Evolutionary conservation across 306 rosid genomes (phyloP).

Genomic region (Cucumis hystrix): DNA sequence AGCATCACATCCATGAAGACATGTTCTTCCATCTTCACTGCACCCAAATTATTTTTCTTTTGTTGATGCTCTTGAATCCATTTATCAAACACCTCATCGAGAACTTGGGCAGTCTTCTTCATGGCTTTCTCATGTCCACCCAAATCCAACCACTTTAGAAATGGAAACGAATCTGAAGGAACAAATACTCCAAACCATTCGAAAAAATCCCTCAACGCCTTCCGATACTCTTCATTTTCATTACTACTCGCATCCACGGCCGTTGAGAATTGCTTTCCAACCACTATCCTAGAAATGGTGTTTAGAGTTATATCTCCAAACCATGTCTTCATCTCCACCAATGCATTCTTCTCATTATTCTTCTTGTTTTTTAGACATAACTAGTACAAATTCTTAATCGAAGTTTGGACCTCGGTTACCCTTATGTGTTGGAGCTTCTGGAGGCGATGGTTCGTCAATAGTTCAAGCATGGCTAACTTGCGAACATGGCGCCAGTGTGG

Average conservation of each 20-base stretch:
- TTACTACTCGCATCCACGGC: neutral
- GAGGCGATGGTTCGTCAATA: constrained; percentile 3
- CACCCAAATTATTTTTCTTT: neutral
- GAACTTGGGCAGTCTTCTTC: neutral
- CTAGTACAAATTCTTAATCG: no score
- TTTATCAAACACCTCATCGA: neutral
- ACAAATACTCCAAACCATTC: constrained; percentile 36
- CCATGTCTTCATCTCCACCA: constrained; percentile 13
- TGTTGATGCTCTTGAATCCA: neutral
- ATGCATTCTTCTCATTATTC: neutral
- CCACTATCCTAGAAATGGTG: constrained; percentile 22
- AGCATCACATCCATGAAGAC: neutral
- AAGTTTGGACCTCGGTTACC: neutral
- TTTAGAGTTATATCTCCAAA: constrained; percentile 33
- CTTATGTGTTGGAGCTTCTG: neutral
- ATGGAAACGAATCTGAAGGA: constrained; percentile 45
- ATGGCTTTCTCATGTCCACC: constrained; percentile 41
- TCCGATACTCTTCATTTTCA: constrained; percentile 26
- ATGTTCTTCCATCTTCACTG: neutral
- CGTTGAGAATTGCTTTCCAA: constrained; percentile 1
- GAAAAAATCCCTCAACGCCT: constrained; percentile 30
- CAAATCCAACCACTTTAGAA: constrained; percentile 36
- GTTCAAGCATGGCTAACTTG: neutral
- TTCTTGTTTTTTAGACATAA: neutral
- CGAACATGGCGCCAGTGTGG: neutral